These are phyloP conservation scores for Actinidia arguta DNA, from an alignment of 179 eudicot species.

Conservation along the genomic window DNA sequence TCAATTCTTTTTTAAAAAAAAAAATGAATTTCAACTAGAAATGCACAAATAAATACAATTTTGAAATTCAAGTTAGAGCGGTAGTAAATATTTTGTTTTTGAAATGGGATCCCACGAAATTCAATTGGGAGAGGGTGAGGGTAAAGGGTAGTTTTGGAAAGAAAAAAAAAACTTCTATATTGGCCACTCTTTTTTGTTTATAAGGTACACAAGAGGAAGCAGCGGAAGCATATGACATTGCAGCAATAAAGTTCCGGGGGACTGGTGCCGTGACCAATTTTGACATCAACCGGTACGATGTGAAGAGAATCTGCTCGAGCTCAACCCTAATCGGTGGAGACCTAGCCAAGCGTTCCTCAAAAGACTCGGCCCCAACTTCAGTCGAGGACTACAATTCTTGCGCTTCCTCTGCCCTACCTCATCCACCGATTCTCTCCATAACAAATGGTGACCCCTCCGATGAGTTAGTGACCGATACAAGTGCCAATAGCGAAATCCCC, in stretches of 20 bases:
- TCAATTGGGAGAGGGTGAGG: no score
- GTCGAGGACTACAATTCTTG: slow-evolving; percentile 38
- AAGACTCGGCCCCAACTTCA: slow-evolving; percentile 27
- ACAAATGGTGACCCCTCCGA: slow-evolving; percentile 33
- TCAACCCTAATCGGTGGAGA: slow-evolving; percentile 66
- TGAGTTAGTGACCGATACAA: slow-evolving; percentile 32
- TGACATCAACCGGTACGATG: slow-evolving; percentile 71
- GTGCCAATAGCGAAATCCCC: background rate
- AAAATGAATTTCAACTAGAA: no score
- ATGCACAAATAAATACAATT: no score
- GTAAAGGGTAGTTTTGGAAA: no score
- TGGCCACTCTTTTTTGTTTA: no score
- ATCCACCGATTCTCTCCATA: slow-evolving; percentile 30
- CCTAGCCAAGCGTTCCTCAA: slow-evolving; percentile 58
- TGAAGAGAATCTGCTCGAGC: slow-evolving; percentile 68
- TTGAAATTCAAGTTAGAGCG: no score
- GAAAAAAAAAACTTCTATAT: no score
- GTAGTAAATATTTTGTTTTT: no score
- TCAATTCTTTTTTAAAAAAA: no score
- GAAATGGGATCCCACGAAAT: no score
- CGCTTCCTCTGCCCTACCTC: slow-evolving; percentile 38
- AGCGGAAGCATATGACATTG: slow-evolving; percentile 86
- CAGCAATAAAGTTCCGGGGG: slow-evolving; percentile 83
- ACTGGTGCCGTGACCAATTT: slow-evolving; percentile 84
- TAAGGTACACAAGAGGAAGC: slow-evolving; percentile 91